Conservation (phyloP, 2,329 filamentous ascomycete species). For the Trichoderma sp. region DNA sequence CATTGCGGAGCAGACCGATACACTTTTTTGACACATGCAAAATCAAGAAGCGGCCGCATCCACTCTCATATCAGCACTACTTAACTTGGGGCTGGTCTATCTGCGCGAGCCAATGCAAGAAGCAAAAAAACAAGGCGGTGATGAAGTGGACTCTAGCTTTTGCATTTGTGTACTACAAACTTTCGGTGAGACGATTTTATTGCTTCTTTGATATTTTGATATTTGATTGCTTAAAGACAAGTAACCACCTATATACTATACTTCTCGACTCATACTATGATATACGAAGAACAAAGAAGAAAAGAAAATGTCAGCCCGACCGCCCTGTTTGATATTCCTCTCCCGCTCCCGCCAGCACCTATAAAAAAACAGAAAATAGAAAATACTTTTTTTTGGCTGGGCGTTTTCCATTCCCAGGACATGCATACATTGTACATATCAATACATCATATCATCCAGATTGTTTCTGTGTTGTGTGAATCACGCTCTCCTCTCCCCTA, state of each 20-base stretch:
- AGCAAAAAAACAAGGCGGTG: not conserved
- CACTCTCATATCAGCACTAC: not conserved
- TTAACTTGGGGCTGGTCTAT: not conserved
- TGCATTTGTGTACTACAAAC: not conserved
- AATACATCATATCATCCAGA: not conserved
- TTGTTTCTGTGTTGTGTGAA: not conserved
- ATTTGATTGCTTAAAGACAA: not conserved
- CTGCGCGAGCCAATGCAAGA: not conserved
- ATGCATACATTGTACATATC: constrained; percentile 4
- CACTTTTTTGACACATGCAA: constrained; percentile 4
- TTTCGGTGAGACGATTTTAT: not conserved
- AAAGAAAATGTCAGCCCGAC: not conserved
- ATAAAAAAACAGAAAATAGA: not conserved
- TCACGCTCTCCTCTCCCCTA: not conserved
- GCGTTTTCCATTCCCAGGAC: not conserved
- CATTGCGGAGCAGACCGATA: not conserved
- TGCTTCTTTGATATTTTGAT: not conserved
- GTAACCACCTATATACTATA: not conserved
- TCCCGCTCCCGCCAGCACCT: not conserved
- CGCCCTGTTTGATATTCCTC: not conserved
- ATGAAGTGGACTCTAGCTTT: not conserved
- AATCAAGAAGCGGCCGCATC: not conserved
- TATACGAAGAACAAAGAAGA: not conserved
- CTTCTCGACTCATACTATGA: not conserved
- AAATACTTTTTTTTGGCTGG: not conserved